Conservation (phyloP, 306 rosid genomes). For the Vigna nakashimae region DNA sequence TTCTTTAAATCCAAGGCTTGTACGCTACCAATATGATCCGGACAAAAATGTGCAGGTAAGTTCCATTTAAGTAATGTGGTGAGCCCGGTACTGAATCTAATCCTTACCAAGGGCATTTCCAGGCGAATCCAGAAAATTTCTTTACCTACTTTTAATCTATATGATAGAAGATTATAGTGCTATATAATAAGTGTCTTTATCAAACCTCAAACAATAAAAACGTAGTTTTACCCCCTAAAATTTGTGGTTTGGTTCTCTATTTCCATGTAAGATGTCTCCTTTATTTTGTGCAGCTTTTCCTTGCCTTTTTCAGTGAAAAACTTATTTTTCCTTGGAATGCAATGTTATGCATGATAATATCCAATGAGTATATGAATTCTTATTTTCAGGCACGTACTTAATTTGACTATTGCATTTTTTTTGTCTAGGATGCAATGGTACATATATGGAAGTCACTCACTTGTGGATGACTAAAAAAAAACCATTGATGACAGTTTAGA, state of each 20-base stretch:
- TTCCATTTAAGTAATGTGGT: slow-evolving; percentile 9
- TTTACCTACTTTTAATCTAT: slow-evolving; percentile 11
- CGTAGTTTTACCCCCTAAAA: not conserved
- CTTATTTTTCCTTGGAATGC: not conserved
- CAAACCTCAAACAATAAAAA: not conserved
- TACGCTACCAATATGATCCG: slow-evolving; percentile 97
- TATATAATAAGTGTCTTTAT: not conserved
- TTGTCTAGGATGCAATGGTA: slow-evolving; percentile 89
- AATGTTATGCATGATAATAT: slow-evolving; percentile 21
- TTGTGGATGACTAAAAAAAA: slow-evolving; percentile 90
- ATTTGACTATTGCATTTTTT: slow-evolving; percentile 37
- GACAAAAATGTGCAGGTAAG: slow-evolving; percentile 97
- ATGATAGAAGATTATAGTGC: not conserved
- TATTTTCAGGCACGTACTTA: slow-evolving; percentile 22
- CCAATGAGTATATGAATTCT: slow-evolving; percentile 22
- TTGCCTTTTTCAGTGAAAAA: not conserved
- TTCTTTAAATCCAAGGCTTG: slow-evolving; percentile 84
- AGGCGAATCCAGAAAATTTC: not conserved
- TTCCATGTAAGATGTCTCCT: not conserved
- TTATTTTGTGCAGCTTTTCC: slow-evolving; percentile 8
- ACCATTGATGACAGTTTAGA: slow-evolving; percentile 88
- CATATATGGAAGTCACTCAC: slow-evolving; percentile 89
- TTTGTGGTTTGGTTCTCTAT: not conserved
- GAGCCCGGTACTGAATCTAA: slow-evolving; percentile 5
- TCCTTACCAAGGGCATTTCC: not conserved